phyloP scores from a whole-genome alignment of 306 rosid genomes.

The Parietaria judaica region DNA sequence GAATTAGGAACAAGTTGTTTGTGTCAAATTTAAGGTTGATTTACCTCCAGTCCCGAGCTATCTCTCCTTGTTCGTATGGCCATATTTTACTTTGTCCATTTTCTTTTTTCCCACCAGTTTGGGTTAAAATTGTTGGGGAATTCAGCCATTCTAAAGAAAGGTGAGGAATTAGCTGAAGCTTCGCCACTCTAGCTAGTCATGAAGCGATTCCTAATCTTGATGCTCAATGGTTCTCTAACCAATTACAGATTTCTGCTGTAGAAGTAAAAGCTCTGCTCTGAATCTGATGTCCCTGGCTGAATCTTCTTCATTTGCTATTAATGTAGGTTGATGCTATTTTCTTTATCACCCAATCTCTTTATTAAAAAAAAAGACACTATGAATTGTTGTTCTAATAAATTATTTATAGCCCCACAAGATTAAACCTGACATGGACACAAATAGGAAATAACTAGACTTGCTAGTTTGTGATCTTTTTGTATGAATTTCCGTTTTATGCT shows the following conservation, averaged over 20 bases:
- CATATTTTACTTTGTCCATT: background rate
- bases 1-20: too few species aligned
- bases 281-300: constrained; percentile 49
- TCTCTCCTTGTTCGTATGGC: constrained; percentile 17
- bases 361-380: too few species aligned
- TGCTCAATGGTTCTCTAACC: constrained; percentile 48
- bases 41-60: constrained; percentile 11
- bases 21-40: constrained; percentile 8
- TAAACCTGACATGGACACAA: too few species aligned
- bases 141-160: constrained; percentile 18
- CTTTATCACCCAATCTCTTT: constrained; percentile 9
- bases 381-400: too few species aligned
- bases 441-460: too few species aligned
- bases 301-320: constrained; percentile 44
- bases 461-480: too few species aligned
- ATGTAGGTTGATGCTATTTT: constrained; percentile 41
- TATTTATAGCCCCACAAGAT: too few species aligned
- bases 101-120: background rate
- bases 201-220: constrained; percentile 41
- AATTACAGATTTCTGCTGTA: constrained; percentile 64
- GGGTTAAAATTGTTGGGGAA: constrained; percentile 4
- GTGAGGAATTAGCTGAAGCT: constrained; percentile 31
- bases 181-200: constrained; percentile 34
- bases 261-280: constrained; percentile 59
- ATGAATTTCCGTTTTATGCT: too few species aligned